Percentiles rank a stretch among this genome's conserved stretches.
Evolutionary conservation across 2,329 filamentous ascomycete genomes (phyloP).

Genomic region (Cladophialophora bantiana): DNA sequence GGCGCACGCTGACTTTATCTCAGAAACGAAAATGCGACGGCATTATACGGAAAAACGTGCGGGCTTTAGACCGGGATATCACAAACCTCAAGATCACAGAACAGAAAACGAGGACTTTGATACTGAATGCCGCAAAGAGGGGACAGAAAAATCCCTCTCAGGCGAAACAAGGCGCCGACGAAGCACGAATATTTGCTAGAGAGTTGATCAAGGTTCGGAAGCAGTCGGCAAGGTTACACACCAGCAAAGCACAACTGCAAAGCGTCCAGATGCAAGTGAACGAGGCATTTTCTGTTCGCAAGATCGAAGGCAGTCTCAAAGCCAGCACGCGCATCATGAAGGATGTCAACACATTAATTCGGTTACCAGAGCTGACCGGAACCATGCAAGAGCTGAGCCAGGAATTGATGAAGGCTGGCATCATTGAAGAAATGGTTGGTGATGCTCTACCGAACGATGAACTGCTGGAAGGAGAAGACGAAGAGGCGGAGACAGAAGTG

Average conservation of each 20-base stretch:
- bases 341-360: conserved; percentile 86
- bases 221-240: conserved; percentile 75
- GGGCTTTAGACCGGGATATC: conserved; percentile 95
- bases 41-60: conserved; percentile 86
- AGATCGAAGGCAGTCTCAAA: conserved; percentile 91
- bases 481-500: conserved; percentile 82
- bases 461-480: conserved; percentile 72
- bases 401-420: conserved; percentile 91
- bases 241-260: conserved; percentile 87
- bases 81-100: conserved; percentile 78
- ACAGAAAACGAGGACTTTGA: conserved; percentile 81
- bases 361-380: conserved; percentile 81
- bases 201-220: conserved; percentile 86
- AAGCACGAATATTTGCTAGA: conserved; percentile 85
- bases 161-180: conserved; percentile 77
- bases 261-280: conserved; percentile 98
- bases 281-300: conserved; percentile 91
- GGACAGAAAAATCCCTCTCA: conserved; percentile 80
- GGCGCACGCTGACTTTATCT: conserved; percentile 21
- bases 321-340: conserved; percentile 94
- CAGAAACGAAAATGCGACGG: conserved; percentile 95
- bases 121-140: conserved; percentile 80
- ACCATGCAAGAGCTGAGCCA: conserved; percentile 89
- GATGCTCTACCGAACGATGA: conserved; percentile 81
- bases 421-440: conserved; percentile 96